Conservation (phyloP, 306 rosid genomes). For the Cicer bijugum region DNA sequence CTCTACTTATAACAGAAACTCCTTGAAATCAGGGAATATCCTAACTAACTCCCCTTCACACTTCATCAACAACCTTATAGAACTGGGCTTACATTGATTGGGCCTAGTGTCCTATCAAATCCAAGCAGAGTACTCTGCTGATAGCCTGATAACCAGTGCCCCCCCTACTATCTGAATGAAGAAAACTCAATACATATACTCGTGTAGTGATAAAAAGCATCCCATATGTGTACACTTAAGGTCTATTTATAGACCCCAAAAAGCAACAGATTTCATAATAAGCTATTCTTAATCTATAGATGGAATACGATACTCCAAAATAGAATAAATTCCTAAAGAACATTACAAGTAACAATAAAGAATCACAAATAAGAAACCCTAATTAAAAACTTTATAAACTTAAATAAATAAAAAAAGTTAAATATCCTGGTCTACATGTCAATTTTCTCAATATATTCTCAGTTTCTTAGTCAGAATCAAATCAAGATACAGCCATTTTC, state of each 20-base stretch:
- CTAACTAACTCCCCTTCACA: too few relatives aligned
- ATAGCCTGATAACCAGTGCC: neutral
- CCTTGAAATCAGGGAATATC: too few relatives aligned
- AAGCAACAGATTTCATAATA: neutral
- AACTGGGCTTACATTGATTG: too few relatives aligned
- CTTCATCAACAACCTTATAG: too few relatives aligned
- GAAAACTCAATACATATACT: neutral
- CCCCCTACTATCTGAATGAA: constrained; percentile 1
- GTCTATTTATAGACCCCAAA: constrained; percentile 3
- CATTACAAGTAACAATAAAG: neutral
- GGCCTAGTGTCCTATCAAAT: too few relatives aligned
- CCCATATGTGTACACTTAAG: neutral
- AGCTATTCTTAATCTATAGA: constrained; percentile 8
- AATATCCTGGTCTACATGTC: neutral
- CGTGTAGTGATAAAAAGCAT: neutral
- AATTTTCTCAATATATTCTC: constrained; percentile 23
- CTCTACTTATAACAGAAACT: too few relatives aligned
- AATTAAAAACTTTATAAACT: neutral
- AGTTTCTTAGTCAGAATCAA: constrained; percentile 37
- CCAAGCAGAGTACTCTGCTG: constrained; percentile 15
- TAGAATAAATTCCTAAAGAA: constrained; percentile 24
- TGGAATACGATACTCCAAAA: constrained; percentile 13
- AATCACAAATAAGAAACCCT: constrained; percentile 5
- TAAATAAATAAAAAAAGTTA: neutral
- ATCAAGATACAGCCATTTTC: constrained; percentile 31